A percentile compares a stretch with the other conserved stretches of the same genome.
These are phyloP conservation scores for Aspergillus vadensis DNA, from an alignment of 2,329 filamentous ascomycete genomes.

Conservation along the genomic window DNA sequence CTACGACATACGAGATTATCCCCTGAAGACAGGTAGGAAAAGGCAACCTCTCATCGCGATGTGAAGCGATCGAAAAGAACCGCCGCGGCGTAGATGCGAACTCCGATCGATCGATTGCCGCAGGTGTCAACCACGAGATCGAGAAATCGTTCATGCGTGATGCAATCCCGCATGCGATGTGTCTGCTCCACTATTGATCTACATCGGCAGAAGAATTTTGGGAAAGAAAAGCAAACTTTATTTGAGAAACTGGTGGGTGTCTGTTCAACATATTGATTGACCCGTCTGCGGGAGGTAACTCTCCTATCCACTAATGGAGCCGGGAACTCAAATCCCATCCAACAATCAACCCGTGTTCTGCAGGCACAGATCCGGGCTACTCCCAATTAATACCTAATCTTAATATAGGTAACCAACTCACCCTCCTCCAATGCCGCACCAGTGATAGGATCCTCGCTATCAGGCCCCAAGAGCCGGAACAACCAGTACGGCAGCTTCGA, in stretches of 20 bases:
- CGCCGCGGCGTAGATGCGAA: neutral
- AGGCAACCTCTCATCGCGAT: neutral
- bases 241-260: neutral
- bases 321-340: neutral
- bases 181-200: neutral
- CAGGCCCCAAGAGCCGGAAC: neutral
- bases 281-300: neutral
- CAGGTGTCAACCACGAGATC: conserved; percentile 15
- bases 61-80: conserved; percentile 7
- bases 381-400: neutral
- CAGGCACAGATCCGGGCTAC: too few relatives aligned
- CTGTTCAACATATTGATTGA: neutral
- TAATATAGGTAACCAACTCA: conserved; percentile 1
- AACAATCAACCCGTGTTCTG: too few relatives aligned
- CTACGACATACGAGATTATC: neutral
- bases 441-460: neutral
- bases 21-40: conserved; percentile 3
- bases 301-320: neutral
- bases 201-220: neutral
- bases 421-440: neutral
- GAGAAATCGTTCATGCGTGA: conserved; percentile 4
- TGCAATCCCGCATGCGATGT: conserved; percentile 8
- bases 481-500: neutral
- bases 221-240: too few relatives aligned
- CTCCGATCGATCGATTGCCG: conserved; percentile 15